These are phyloP conservation scores for Leishmania tarentolae DNA, from an alignment of 208 protist species.

Conservation along the genomic window DNA sequence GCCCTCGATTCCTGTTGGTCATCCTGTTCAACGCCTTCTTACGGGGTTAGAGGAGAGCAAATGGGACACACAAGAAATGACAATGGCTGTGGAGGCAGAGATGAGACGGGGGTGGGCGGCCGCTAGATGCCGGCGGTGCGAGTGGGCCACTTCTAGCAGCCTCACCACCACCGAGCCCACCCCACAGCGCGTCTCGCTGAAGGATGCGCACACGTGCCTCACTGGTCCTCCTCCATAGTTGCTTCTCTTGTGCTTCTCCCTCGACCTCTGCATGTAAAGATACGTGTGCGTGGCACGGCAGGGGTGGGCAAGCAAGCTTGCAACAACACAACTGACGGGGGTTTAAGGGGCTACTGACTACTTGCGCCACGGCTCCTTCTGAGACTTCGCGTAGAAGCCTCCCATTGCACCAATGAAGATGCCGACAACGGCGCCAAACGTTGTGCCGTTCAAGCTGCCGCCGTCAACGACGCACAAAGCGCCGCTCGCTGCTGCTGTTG, in stretches of 20 bases:
- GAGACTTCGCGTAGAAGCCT: conserved; percentile 87
- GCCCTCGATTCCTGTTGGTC: not conserved
- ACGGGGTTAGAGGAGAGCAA: not conserved
- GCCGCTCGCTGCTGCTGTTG: conserved; percentile 65
- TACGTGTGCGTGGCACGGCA: not conserved
- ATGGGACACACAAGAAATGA: not conserved
- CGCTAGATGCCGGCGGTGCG: not conserved
- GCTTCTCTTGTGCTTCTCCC: not conserved
- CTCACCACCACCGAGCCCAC: not conserved
- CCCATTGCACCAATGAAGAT: conserved; percentile 83
- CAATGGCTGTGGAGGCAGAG: not conserved
- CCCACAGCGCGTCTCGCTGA: not conserved
- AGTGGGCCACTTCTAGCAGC: too few species aligned
- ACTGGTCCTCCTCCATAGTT: not conserved
- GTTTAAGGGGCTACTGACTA: conserved; percentile 21
- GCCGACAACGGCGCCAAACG: conserved; percentile 81
- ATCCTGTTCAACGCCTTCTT: not conserved
- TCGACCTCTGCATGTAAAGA: not conserved
- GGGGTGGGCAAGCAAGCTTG: not conserved
- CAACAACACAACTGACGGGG: not conserved
- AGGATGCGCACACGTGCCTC: not conserved
- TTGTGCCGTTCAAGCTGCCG: conserved; percentile 65
- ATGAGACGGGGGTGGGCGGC: not conserved
- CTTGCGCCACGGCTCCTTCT: conserved; percentile 90
- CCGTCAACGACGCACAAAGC: conserved; percentile 80